Base-by-base conservation (phyloP, 306 rosid species). In the Glycine soja region DNA sequence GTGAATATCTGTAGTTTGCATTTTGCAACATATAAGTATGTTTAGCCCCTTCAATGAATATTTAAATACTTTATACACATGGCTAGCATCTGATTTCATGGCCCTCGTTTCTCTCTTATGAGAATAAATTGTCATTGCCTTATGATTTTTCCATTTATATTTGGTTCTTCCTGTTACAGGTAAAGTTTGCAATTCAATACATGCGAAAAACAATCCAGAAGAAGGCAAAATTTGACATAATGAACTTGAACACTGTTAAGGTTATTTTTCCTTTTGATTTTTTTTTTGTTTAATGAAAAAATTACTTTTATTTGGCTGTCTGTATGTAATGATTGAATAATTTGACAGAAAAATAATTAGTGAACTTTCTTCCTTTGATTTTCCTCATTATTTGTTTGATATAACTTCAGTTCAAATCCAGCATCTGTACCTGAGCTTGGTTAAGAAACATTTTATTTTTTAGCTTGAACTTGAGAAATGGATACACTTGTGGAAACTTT, bases 211-310 rank as follows among this genome's bases (percentile, higher is more conserved):
- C 87, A 57, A 91, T 93, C 86, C 99, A 88, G 84, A 95, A 93
- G 87, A 95, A 95, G 92, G 99, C 98, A 74, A 93, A 93, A 82
- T 93, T 96, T 82, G 98, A 96, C 91, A 96, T 96, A 82, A 75
- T 59, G 77, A 92, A 92, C 73, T 85, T 95, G 80, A 95, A 92
- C 85, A 89, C 98, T 34, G 80, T 92, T 64, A 95, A 95, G 98
- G 99, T 87, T 47, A 54, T 70, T 67, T 62, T 24, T 19, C 61
- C n/a, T 14, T 30, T 62, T 56, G 34, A 36, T 36, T 36, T 36
- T 34, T 34, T 34, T 80, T 30, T 72, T 72, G 16, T 36, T 65
- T 65, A 36, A 18, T 46, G 47, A 65, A 43, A 64, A 10, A 6
- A 18, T 36, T 38, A 69, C 30, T 74, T 34, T 47, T 45, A 10